These are phyloP conservation scores for Actinomucor elegans DNA, from an alignment of 371 early-diverging fungal genomes.

Conservation along the genomic window DNA sequence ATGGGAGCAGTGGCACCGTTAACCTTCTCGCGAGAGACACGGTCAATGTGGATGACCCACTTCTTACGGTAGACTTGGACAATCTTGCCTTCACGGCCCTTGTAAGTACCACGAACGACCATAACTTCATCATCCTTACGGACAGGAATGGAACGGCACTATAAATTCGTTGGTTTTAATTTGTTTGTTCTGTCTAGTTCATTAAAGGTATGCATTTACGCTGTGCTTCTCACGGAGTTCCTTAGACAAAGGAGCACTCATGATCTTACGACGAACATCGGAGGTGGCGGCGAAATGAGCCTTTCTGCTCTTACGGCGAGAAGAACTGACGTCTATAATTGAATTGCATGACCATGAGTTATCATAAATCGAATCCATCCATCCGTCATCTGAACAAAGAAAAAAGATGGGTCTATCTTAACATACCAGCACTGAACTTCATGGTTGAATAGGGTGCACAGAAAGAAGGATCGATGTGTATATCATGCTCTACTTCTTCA, in stretches of 20 bases:
- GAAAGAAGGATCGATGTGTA: conserved; percentile 11
- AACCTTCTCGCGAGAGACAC: conserved; percentile 94
- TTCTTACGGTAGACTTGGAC: conserved; percentile 95
- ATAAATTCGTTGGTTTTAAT: no score
- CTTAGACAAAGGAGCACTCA: conserved; percentile 97
- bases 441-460: conserved; percentile 20
- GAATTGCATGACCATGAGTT: not conserved
- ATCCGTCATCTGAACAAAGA: not conserved
- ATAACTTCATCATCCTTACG: conserved; percentile 97
- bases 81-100: conserved; percentile 98
- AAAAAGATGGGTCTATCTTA: not conserved
- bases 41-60: conserved; percentile 98
- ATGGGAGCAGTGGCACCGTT: conserved; percentile 93
- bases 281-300: conserved; percentile 99
- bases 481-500: not conserved
- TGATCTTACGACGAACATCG: conserved; percentile 91
- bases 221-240: conserved; percentile 96
- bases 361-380: conserved; percentile 11
- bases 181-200: no score
- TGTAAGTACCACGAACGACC: conserved; percentile 93
- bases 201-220: conserved; percentile 39
- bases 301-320: conserved; percentile 95
- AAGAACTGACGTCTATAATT: conserved; percentile 85
- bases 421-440: conserved; percentile 44
- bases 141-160: conserved; percentile 87